Evolutionary conservation across 768 basidiomycete genomes (phyloP).

Genomic region (Amanita muscaria): DNA sequence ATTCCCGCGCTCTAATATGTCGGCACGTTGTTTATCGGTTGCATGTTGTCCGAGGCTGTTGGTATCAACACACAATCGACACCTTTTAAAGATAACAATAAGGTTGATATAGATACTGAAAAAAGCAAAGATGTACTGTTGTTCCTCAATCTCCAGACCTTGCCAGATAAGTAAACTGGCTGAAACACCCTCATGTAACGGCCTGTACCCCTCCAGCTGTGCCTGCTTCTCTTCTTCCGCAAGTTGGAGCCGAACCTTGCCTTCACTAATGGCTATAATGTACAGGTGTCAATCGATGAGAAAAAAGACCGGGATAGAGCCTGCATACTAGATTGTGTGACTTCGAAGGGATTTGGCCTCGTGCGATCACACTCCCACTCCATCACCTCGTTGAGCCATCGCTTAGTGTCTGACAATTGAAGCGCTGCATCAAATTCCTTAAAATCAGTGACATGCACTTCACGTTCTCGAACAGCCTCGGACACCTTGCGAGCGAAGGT

Average conservation of each 20-base stretch:
- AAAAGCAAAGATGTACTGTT: slow-evolving; percentile 18
- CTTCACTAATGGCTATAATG: slow-evolving; percentile 9
- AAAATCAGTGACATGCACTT: slow-evolving; percentile 9
- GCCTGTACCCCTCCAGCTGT: neutral
- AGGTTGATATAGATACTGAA: no score
- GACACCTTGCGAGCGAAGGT: slow-evolving; percentile 9
- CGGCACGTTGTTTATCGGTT: slow-evolving; percentile 20
- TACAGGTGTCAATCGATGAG: no score
- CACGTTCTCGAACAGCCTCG: slow-evolving; percentile 4
- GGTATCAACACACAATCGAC: slow-evolving; percentile 10
- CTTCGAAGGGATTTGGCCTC: slow-evolving; percentile 15
- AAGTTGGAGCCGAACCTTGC: slow-evolving; percentile 15
- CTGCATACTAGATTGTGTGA: slow-evolving; percentile 1
- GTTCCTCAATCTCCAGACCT: slow-evolving; percentile 25
- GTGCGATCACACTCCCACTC: slow-evolving; percentile 18
- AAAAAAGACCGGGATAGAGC: no score
- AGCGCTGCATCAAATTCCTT: slow-evolving; percentile 9
- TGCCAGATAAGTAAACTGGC: slow-evolving; percentile 19
- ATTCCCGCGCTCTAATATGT: slow-evolving; percentile 18
- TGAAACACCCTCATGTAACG: slow-evolving; percentile 13
- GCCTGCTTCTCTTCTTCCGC: slow-evolving; percentile 15
- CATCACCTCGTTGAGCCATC: slow-evolving; percentile 15
- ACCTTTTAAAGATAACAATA: slow-evolving; percentile 6
- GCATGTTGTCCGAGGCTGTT: slow-evolving; percentile 14
- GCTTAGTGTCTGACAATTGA: neutral